These are phyloP conservation scores for Phialophora verrucosa DNA, from an alignment of 2,329 filamentous ascomycete genomes.

Conservation along the genomic window DNA sequence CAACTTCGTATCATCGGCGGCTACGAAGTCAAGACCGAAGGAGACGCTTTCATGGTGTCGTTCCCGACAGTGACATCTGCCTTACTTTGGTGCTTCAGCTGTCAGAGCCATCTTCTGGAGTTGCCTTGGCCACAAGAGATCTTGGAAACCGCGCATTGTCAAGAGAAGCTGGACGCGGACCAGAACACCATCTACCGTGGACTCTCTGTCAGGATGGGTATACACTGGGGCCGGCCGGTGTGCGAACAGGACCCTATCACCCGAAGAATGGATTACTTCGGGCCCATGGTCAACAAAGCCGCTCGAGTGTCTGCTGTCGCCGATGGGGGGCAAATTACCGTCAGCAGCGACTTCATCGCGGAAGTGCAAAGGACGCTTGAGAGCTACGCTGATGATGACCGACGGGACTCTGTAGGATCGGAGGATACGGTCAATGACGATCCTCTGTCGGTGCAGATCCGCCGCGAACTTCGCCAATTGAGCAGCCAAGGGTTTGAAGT, in stretches of 20 bases:
- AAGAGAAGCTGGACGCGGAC: conserved; percentile 81
- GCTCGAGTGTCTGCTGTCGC: conserved; percentile 92
- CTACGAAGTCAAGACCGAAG: conserved; percentile 99
- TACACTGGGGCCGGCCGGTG: conserved; percentile 92
- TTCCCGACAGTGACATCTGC: conserved; percentile 96
- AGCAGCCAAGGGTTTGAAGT: conserved; percentile 94
- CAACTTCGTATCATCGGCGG: conserved; percentile 92
- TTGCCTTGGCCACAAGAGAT: conserved; percentile 94
- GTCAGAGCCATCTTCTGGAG: conserved; percentile 85
- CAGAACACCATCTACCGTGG: conserved; percentile 91
- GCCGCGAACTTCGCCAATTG: conserved; percentile 83
- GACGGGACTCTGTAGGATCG: conserved; percentile 69
- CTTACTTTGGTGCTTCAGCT: conserved; percentile 93
- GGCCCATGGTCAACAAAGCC: conserved; percentile 98
- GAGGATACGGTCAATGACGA: conserved; percentile 81
- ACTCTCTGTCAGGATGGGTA: conserved; percentile 94
- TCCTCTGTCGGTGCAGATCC: conserved; percentile 73
- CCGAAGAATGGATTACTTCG: conserved; percentile 98
- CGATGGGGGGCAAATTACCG: conserved; percentile 95
- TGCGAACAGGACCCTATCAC: conserved; percentile 96
- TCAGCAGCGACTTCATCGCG: conserved; percentile 94
- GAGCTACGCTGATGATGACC: conserved; percentile 84
- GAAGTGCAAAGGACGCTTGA: conserved; percentile 92
- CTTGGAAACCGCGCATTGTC: conserved; percentile 81
- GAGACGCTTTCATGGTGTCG: conserved; percentile 98